Evolutionary conservation across 2,329 filamentous ascomycete species (phyloP).

Genomic region (Colletotrichum melonis): DNA sequence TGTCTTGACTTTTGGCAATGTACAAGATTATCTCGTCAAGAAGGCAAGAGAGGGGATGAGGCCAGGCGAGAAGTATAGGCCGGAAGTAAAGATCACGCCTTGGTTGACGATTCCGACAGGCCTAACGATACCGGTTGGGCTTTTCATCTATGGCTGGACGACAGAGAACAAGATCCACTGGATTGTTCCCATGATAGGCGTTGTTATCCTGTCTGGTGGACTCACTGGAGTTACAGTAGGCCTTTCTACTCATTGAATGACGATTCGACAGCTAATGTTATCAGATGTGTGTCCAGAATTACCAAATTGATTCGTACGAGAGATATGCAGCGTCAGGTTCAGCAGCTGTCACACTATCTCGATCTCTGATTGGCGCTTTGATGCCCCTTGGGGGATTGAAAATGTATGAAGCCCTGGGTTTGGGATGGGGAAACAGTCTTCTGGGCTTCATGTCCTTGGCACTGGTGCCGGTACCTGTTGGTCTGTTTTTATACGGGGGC

Average conservation of each 20-base stretch:
- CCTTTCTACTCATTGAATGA: neutral
- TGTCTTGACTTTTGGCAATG: slow-evolving; percentile 38
- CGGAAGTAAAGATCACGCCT: neutral
- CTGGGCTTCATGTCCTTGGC: slow-evolving; percentile 47
- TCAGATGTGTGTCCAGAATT: slow-evolving; percentile 61
- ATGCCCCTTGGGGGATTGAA: slow-evolving; percentile 46
- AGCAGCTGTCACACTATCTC: slow-evolving; percentile 45
- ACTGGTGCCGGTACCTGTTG: slow-evolving; percentile 41
- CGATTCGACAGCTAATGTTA: slow-evolving; percentile 39
- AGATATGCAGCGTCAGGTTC: slow-evolving; percentile 46
- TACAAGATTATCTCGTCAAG: slow-evolving; percentile 49
- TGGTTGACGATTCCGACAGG: slow-evolving; percentile 48
- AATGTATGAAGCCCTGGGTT: slow-evolving; percentile 47
- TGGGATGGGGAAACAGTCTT: slow-evolving; percentile 52
- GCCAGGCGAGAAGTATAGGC: neutral
- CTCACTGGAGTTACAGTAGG: slow-evolving; percentile 51
- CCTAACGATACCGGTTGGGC: slow-evolving; percentile 48
- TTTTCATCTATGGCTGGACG: slow-evolving; percentile 42
- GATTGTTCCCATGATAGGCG: slow-evolving; percentile 65
- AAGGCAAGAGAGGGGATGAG: neutral
- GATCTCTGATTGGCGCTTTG: slow-evolving; percentile 45
- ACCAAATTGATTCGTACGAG: slow-evolving; percentile 63
- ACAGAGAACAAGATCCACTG: slow-evolving; percentile 65
- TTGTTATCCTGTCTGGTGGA: slow-evolving; percentile 47
- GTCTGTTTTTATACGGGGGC: neutral